Evolutionary conservation across 805 yeast genomes (phyloP), one percentile per base, ranked within the genome.

Genomic region (Helenozyma rhizophorensis): DNA sequence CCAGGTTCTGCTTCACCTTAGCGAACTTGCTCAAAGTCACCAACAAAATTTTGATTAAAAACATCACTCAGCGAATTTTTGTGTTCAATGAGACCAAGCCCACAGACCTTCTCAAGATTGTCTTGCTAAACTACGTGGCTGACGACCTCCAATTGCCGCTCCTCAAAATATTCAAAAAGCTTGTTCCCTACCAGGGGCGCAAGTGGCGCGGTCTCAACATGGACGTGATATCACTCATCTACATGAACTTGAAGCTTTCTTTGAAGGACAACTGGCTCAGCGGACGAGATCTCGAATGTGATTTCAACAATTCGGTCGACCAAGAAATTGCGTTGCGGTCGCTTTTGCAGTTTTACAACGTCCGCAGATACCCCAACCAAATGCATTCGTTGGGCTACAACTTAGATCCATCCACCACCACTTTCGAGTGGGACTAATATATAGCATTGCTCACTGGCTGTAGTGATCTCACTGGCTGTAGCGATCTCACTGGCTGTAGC

Each of bases 151-250:
- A 83, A 60, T 65, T 65, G 30, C 89, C 95, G 1, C 77, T 84
- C 3, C 62, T 89, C 47, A 80, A 79, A 49, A 72, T 84, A 1
- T 65, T 89, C 39, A 88, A 85, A 54, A 79, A 83, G 41, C 70
- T 88, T 31, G 79, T 88, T 1, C 96, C 97, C 0, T 86, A 82
- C 59, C 89, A 86, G 49, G 96, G 96, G 13, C 78, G 93, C 39
- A 88, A 89, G 56, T 90, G 98, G 98, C 80, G 88, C 47, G 75
- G 88, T 10, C 76, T 79, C 42, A 93, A 90, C 53, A 90, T 93
- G 97, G 96, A 89, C 44, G 66, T 93, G 28, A 84, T 90, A 4
- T 86, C 96, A 0, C 80, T 85, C 39, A 88, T 90, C 2, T 90
- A 83, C 49, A 54, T 93, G 17, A 79, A 87, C 51, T 75, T 85